These are phyloP conservation scores for Daldinia vernicosa DNA, from an alignment of 495 filamentous ascomycete genomes.

Conservation along the genomic window DNA sequence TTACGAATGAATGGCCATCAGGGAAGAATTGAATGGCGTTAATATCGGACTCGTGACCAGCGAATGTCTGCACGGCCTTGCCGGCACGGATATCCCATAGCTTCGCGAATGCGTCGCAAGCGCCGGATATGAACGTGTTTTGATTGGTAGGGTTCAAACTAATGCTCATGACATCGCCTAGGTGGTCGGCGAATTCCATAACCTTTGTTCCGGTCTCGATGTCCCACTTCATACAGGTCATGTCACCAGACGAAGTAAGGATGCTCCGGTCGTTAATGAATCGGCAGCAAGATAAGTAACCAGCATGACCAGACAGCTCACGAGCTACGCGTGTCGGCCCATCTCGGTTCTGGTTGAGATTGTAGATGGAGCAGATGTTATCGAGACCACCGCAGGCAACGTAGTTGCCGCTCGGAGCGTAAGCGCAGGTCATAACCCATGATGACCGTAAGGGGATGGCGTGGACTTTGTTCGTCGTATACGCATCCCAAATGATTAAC, in stretches of 20 bases:
- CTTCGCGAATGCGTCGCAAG: conserved; percentile 98
- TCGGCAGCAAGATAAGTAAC: conserved; percentile 97
- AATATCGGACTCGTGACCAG: conserved; percentile 98
- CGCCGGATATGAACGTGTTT: conserved; percentile 97
- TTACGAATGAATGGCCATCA: conserved; percentile 98
- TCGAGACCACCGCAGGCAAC: conserved; percentile 98
- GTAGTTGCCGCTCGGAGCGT: conserved; percentile 97
- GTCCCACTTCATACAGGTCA: conserved; percentile 99
- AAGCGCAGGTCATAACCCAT: conserved; percentile 99
- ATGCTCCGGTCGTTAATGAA: conserved; percentile 99
- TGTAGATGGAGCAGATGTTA: conserved; percentile 99
- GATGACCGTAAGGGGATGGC: conserved; percentile 98
- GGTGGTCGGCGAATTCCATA: conserved; percentile 97
- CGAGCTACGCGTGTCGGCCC: conserved; percentile 95
- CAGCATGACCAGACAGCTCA: conserved; percentile 95
- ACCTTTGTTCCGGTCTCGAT: conserved; percentile 97
- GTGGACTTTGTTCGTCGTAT: conserved; percentile 99
- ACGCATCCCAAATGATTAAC: conserved; percentile 99
- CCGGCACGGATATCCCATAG: conserved; percentile 98
- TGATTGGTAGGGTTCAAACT: conserved; percentile 99
- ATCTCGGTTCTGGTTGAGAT: conserved; percentile 90
- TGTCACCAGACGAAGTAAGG: conserved; percentile 96
- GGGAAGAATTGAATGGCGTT: conserved; percentile 99
- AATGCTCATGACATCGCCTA: conserved; percentile 99
- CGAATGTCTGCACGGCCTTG: conserved; percentile 98